Percentiles rank a stretch among this genome's conserved stretches.
Conservation (phyloP, 768 basidiomycete genomes). For the Kwoniella bestiolae region DNA sequence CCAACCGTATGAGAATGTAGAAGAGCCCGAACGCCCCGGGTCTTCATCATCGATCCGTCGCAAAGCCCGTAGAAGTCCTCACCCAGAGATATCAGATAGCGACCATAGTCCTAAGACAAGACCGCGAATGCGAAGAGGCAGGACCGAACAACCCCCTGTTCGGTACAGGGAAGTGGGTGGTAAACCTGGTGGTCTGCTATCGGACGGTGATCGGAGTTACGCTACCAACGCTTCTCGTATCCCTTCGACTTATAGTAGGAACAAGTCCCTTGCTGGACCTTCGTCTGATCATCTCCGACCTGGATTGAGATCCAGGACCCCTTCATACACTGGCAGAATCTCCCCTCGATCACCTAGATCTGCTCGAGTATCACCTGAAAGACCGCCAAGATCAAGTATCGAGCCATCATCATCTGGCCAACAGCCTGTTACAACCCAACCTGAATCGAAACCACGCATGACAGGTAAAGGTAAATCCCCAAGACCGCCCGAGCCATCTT, state of each 20-base stretch:
- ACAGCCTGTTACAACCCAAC: background rate
- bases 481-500: slow-evolving; percentile 22
- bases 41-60: slow-evolving; percentile 38
- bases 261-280: slow-evolving; percentile 6
- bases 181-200: slow-evolving; percentile 64
- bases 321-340: slow-evolving; percentile 14
- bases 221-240: slow-evolving; percentile 85
- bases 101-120: slow-evolving; percentile 65
- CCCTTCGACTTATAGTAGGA: slow-evolving; percentile 27
- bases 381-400: background rate
- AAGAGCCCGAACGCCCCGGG: slow-evolving; percentile 31
- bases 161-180: slow-evolving; percentile 27
- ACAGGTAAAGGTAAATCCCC: slow-evolving; percentile 53
- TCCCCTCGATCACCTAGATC: slow-evolving; percentile 21
- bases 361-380: slow-evolving; percentile 14
- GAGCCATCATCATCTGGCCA: background rate
- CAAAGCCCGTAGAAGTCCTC: slow-evolving; percentile 14
- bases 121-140: slow-evolving; percentile 48
- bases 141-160: slow-evolving; percentile 47
- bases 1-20: slow-evolving; percentile 23
- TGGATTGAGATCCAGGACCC: slow-evolving; percentile 24
- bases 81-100: slow-evolving; percentile 70
- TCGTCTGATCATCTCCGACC: slow-evolving; percentile 19
- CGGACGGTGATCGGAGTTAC: slow-evolving; percentile 89
- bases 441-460: slow-evolving; percentile 34